Evolutionary conservation across 2,329 filamentous ascomycete species (phyloP).

Genomic region (Cercospora canescens): DNA sequence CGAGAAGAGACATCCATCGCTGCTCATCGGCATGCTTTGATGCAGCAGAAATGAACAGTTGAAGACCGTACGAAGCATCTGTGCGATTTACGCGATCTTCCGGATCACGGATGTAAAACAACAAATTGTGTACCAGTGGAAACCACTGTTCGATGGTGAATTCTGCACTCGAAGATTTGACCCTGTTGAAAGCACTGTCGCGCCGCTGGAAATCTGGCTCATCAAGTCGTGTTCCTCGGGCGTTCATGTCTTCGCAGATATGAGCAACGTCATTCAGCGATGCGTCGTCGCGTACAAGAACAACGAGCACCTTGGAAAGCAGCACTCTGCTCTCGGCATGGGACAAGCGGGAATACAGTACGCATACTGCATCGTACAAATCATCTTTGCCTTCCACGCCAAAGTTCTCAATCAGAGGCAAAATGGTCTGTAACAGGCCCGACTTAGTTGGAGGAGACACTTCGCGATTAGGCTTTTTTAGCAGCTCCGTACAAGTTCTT

Average conservation of each 20-base stretch:
- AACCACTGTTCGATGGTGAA: slow-evolving; percentile 78
- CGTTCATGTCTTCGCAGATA: slow-evolving; percentile 78
- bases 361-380: slow-evolving; percentile 74
- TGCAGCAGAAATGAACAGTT: slow-evolving; percentile 68
- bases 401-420: slow-evolving; percentile 60
- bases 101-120: slow-evolving; percentile 81
- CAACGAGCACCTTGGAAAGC: slow-evolving; percentile 70
- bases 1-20: slow-evolving; percentile 57
- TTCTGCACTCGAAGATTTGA: slow-evolving; percentile 64
- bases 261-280: slow-evolving; percentile 63
- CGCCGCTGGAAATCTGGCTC: slow-evolving; percentile 87
- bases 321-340: slow-evolving; percentile 75
- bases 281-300: slow-evolving; percentile 66
- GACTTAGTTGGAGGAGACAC: slow-evolving; percentile 84
- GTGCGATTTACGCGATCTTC: slow-evolving; percentile 84
- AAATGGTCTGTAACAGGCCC: slow-evolving; percentile 74
- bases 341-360: slow-evolving; percentile 87
- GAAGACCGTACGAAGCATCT: slow-evolving; percentile 79
- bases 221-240: slow-evolving; percentile 72
- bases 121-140: slow-evolving; percentile 83
- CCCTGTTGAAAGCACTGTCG: slow-evolving; percentile 70
- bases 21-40: slow-evolving; percentile 54
- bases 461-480: slow-evolving; percentile 79
- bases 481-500: slow-evolving; percentile 74
- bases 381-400: slow-evolving; percentile 36